Base-by-base conservation (phyloP, 2,329 filamentous ascomycete genomes). In the Nannizziopsis barbatae region DNA sequence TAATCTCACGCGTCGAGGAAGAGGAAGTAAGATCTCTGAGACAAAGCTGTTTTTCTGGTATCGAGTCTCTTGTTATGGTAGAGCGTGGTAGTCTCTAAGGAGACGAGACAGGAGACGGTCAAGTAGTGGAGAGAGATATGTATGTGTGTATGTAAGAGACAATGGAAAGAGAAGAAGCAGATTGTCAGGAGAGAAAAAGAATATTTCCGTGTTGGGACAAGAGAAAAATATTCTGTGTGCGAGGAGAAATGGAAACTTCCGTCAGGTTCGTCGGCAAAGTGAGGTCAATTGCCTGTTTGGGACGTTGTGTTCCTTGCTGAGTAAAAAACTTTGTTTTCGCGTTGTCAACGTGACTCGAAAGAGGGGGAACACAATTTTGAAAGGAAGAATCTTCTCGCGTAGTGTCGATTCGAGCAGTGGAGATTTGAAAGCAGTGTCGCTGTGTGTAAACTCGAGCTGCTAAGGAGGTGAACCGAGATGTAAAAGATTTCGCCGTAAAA, bases 241-340 rank as follows among this genome's bases (percentile, higher is more conserved):
- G 42, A 38, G 9, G 42, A 32, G 32, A 38, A 35, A 18, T 17
- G 33, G 42, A 30, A 30, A 46, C 22, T 33, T 33, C 44, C 44
- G 44, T 31, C 36, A 40, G 14, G 22, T 40, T 40, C 39, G 44
- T 40, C 17, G 39, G 33, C 36, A 39, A 42, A 46, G n/a, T 10
- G 22, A 37, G 17, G 22, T 39, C 14, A 40, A 39, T 46, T 40
- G 12, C 44, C 44, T 4, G 20, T 39, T 40, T 14, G 32, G 36
- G 35, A 12, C 33, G n/a, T 33, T 40, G 22, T 33, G 36, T 40
- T 39, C 44, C 36, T 46, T 40, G 44, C 22, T 40, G 38, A 31
- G 43, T 12, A n/a, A 27, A 27, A 27, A 27, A 27, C 22, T 7
- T 27, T 17, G 33, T 32, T 37, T 31, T 31, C 7, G 12, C n/a